These are phyloP conservation scores for Mycena capillaripes DNA, from an alignment of 768 basidiomycete species.

Conservation along the genomic window DNA sequence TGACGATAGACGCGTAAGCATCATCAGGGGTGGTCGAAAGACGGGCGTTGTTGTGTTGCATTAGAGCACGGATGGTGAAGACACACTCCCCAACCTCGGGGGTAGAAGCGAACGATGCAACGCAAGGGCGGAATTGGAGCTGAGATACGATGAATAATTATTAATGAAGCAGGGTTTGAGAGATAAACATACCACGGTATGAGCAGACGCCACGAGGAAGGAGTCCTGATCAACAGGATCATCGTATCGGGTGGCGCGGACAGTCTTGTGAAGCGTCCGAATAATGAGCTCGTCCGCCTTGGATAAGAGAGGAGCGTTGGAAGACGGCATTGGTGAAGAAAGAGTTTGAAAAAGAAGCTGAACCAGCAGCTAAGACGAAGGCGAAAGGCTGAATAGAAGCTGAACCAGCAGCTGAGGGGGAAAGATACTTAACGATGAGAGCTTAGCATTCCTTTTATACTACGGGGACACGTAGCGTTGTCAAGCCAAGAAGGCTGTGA, in stretches of 20 bases:
- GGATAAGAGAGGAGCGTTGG: not conserved
- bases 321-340: not conserved
- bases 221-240: slow-evolving; percentile 23
- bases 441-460: not conserved
- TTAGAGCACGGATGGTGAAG: not conserved
- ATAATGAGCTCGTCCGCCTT: not conserved
- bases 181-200: not conserved
- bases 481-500: not conserved
- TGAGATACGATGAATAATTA: not conserved
- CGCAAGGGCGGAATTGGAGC: not conserved
- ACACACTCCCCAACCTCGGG: not conserved
- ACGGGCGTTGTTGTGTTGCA: not conserved
- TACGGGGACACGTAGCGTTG: slow-evolving; percentile 13
- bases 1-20: not conserved
- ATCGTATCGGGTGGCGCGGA: not conserved
- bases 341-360: not conserved
- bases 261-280: not conserved
- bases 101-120: not conserved
- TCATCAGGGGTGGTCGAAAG: not conserved
- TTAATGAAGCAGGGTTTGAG: not conserved
- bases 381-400: too few relatives aligned
- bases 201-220: slow-evolving; percentile 2
- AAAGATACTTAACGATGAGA: too few relatives aligned
- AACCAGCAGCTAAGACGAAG: not conserved
- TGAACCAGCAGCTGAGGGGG: not conserved